A percentile compares a stretch with the other conserved stretches of the same genome.
Conservation (phyloP, 768 basidiomycete species). For the Cyclocybe cylindracea region DNA sequence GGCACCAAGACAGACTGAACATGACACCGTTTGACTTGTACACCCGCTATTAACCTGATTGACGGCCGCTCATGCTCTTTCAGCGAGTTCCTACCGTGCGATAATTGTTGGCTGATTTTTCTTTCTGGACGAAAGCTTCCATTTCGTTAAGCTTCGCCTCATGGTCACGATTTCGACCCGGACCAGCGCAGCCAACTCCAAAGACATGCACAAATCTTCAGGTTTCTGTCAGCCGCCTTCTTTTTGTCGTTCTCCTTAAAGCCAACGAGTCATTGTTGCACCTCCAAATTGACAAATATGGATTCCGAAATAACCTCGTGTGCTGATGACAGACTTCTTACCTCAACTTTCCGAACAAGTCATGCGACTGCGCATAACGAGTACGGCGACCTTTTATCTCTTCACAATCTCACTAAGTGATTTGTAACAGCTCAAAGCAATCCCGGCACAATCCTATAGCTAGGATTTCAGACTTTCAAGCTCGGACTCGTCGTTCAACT, state of each 20-base stretch:
- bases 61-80: conserved; percentile 3
- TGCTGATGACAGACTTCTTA: neutral
- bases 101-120: conserved; percentile 6
- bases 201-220: too few relatives aligned
- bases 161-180: too few relatives aligned
- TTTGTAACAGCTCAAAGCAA: too few relatives aligned
- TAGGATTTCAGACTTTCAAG: conserved; percentile 11
- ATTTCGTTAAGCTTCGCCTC: neutral
- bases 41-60: conserved; percentile 7
- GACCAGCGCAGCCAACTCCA: too few relatives aligned
- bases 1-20: conserved; percentile 5
- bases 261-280: conserved; percentile 1
- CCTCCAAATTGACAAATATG: conserved; percentile 10
- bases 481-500: conserved; percentile 3
- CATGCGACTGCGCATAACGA: too few relatives aligned
- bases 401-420: too few relatives aligned
- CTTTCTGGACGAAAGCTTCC: conserved; percentile 5
- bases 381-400: too few relatives aligned
- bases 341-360: too few relatives aligned
- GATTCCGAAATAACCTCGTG: neutral
- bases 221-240: conserved; percentile 11
- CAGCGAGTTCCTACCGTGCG: conserved; percentile 18
- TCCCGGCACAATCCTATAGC: conserved; percentile 1
- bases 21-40: conserved; percentile 11
- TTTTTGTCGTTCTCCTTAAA: neutral